Percentiles rank a stretch among this genome's conserved stretches.
phyloP scores from a whole-genome alignment of 2,329 filamentous ascomycete species.

The Fusarium oxysporum region DNA sequence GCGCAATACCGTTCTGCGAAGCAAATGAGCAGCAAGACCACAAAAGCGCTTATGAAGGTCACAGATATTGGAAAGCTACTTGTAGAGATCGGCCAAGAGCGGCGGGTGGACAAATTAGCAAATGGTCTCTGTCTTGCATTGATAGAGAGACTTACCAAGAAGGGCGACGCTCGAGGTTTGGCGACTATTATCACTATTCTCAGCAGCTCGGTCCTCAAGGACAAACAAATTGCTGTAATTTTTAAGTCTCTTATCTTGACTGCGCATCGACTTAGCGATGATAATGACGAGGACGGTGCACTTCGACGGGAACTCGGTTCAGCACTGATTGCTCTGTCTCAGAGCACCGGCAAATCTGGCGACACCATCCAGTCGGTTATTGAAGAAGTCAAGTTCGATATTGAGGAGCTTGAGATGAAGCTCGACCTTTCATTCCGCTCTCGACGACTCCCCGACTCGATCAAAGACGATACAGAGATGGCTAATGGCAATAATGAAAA shows the following conservation, averaged over 20 bases:
- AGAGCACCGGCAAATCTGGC: constrained; percentile 67
- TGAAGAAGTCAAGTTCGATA: constrained; percentile 74
- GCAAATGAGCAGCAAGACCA: constrained; percentile 75
- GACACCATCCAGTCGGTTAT: constrained; percentile 75
- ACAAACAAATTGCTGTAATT: constrained; percentile 72
- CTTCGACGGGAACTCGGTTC: constrained; percentile 74
- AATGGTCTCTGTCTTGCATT: constrained; percentile 77
- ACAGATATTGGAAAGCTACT: constrained; percentile 70
- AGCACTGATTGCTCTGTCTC: constrained; percentile 73
- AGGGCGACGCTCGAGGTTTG: constrained; percentile 67
- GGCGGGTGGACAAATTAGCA: constrained; percentile 76
- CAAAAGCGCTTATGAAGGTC: constrained; percentile 75
- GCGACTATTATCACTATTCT: constrained; percentile 71
- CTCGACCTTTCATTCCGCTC: constrained; percentile 77
- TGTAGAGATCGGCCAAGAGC: constrained; percentile 70
- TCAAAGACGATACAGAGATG: constrained; percentile 60
- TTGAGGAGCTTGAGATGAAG: constrained; percentile 79
- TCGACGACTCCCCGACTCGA: constrained; percentile 60
- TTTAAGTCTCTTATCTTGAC: constrained; percentile 74
- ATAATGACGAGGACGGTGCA: constrained; percentile 64
- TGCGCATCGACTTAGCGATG: constrained; percentile 67
- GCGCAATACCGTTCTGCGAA: constrained; percentile 81
- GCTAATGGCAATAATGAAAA: constrained; percentile 41
- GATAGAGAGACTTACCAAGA: constrained; percentile 70
- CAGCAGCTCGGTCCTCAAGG: constrained; percentile 68